Conservation (phyloP, 805 yeast species). For the Ogataea populi-albae region DNA sequence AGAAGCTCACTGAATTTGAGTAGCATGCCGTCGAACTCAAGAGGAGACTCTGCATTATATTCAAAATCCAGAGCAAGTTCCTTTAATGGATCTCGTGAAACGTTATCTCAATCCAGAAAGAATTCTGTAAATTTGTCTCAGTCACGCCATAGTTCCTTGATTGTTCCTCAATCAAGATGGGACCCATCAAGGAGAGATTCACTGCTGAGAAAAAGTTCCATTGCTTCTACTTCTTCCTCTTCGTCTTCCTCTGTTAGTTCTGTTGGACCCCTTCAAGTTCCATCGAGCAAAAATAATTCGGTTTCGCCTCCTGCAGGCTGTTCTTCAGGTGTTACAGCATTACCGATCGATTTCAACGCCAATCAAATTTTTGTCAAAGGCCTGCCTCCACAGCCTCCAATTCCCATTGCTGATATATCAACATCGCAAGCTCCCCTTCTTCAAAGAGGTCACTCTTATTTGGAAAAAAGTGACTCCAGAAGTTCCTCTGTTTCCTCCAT, state of each 20-base stretch:
- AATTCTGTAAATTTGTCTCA: conserved; percentile 16
- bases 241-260: conserved; percentile 15
- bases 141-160: conserved; percentile 20
- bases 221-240: conserved; percentile 18
- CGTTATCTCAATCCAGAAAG: conserved; percentile 19
- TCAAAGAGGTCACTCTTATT: conserved; percentile 1
- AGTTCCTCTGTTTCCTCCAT: conserved; percentile 6
- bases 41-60: background rate
- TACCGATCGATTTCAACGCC: background rate
- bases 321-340: too few species aligned
- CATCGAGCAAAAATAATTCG: background rate
- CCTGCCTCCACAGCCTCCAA: conserved; percentile 37
- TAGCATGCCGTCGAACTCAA: conserved; percentile 7
- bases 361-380: conserved; percentile 11
- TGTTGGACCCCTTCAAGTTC: conserved; percentile 3
- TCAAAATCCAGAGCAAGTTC: conserved; percentile 9
- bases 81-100: conserved; percentile 11
- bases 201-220: conserved; percentile 17
- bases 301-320: background rate
- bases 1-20: conserved; percentile 13
- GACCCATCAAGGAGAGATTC: conserved; percentile 21
- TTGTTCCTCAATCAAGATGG: conserved; percentile 14
- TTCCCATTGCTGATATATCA: conserved; percentile 8
- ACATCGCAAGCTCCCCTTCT: conserved; percentile 31
- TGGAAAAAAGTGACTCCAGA: background rate